phyloP scores from a whole-genome alignment of 2,329 filamentous ascomycete species.

The Pseudogymnoascus destructans region DNA sequence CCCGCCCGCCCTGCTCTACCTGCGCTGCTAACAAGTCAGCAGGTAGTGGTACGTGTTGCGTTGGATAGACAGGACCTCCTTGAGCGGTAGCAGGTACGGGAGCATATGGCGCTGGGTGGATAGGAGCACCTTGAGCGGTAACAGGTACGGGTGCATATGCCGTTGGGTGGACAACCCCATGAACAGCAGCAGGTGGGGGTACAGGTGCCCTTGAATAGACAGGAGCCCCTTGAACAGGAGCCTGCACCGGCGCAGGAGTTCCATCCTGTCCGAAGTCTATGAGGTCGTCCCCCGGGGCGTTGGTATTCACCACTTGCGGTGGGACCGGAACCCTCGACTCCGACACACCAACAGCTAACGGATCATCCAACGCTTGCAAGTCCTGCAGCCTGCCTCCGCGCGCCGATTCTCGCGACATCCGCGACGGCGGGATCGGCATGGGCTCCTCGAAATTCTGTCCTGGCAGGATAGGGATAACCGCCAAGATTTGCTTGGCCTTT shows the following conservation, averaged over 20 bases:
- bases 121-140: not conserved
- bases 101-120: not conserved
- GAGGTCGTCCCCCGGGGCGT: slow-evolving; percentile 30
- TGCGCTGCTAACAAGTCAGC: slow-evolving; percentile 20
- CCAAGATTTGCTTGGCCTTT: slow-evolving; percentile 69
- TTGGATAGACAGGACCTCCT: not conserved
- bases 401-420: not conserved
- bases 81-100: not conserved
- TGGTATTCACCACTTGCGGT: not conserved
- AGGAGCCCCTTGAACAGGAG: not conserved
- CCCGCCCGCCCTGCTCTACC: slow-evolving; percentile 18
- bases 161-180: not conserved
- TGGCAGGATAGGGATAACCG: slow-evolving; percentile 71
- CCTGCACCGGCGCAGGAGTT: slow-evolving; percentile 5
- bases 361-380: slow-evolving; percentile 12
- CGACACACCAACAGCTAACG: not conserved
- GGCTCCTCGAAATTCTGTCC: slow-evolving; percentile 51
- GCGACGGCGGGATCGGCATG: slow-evolving; percentile 38
- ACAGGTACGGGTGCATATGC: not conserved
- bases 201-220: not conserved
- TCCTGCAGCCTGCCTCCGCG: slow-evolving; percentile 15
- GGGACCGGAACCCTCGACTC: not conserved
- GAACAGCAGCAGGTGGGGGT: not conserved
- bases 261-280: slow-evolving; percentile 45
- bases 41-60: slow-evolving; percentile 13